phyloP scores from a whole-genome alignment of 768 basidiomycete species.

The Lentinula guzmanii region DNA sequence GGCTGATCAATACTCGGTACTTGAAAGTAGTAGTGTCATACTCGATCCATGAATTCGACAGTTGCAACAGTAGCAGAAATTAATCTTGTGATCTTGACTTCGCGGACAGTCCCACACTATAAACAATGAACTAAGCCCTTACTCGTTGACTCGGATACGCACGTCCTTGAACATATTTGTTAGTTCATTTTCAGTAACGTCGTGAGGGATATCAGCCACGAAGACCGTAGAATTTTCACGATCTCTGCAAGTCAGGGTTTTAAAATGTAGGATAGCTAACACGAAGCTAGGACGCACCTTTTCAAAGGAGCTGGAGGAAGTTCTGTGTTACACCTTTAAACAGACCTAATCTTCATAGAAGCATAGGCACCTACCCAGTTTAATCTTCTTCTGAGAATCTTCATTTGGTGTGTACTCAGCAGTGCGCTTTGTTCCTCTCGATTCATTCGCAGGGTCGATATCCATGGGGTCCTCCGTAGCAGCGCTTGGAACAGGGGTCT shows the following conservation, averaged over 20 bases:
- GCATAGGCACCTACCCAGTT: slow-evolving; percentile 40
- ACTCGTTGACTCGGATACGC: slow-evolving; percentile 8
- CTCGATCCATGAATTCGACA: slow-evolving; percentile 77
- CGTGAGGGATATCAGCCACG: slow-evolving; percentile 61
- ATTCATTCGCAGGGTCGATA: slow-evolving; percentile 25
- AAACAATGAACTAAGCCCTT: neutral
- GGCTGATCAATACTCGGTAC: neutral
- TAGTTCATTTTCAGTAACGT: slow-evolving; percentile 62
- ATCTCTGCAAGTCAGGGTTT: slow-evolving; percentile 48
- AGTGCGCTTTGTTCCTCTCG: slow-evolving; percentile 52
- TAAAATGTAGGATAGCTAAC: neutral
- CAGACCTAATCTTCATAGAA: slow-evolving; percentile 1
- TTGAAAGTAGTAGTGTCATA: slow-evolving; percentile 21
- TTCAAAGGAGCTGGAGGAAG: slow-evolving; percentile 45
- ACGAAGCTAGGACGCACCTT: slow-evolving; percentile 34
- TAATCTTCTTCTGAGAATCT: slow-evolving; percentile 50
- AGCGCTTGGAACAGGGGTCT: slow-evolving; percentile 15
- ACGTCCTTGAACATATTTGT: slow-evolving; percentile 81
- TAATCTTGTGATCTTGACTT: slow-evolving; percentile 70
- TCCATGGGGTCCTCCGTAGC: slow-evolving; percentile 31
- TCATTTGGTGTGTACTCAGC: slow-evolving; percentile 44
- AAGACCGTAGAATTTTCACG: slow-evolving; percentile 94
- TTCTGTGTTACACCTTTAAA: slow-evolving; percentile 24
- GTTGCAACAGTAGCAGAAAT: slow-evolving; percentile 61
- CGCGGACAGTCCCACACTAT: slow-evolving; percentile 85